Evolutionary conservation across 2,329 filamentous ascomycete genomes (phyloP), one percentile per base, ranked within the genome.

Genomic region (Calonectria ilicicola): DNA sequence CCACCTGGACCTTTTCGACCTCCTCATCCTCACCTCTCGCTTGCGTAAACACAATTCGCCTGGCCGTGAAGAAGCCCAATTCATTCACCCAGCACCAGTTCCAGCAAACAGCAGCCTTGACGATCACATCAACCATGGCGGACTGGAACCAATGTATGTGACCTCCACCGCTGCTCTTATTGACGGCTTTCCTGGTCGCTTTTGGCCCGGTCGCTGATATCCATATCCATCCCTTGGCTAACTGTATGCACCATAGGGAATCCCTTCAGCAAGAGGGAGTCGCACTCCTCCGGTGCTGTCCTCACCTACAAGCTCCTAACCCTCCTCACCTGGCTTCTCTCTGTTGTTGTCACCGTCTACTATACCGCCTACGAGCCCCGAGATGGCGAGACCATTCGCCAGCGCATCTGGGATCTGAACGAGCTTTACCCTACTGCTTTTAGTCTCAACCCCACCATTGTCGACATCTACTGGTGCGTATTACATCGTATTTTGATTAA

Each of bases 331-430:
- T 98, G 94, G 93, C 84, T 95, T 32, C 85, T 97, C 53, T 90
- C 95, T 46, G 86, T 97, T 67, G 83, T 95, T 78, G 88, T 92
- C 64, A 91, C 92, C 70, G 86, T 97, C 82, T 95, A 94, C 87
- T 97, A 97, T 83, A 91, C 91, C 62, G 84, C 93, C 82, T 84
- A 92, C 76, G 84, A 85, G 17, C 94, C 94, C 1, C 85, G 89
- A 65, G 92, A 95, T 84, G 91, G 91, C 76, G 83, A 87, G 79
- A 85, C 85, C 76, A 85, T 88, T 74, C 88, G 90, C 72, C 88
- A 89, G 75, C 92, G 89, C 72, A 94, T 98, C 82, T 96, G 93
- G 92, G 90, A 90, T 69, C 92, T 95, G 84, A 95, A 95, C 81
- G 85, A 88, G 70, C 85, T 87, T 65, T 90, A 91, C 77, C 87